Evolutionary conservation across 257 asterid genomes (phyloP), one percentile per base, ranked within the genome.

Genomic region (Sherardia arvensis): DNA sequence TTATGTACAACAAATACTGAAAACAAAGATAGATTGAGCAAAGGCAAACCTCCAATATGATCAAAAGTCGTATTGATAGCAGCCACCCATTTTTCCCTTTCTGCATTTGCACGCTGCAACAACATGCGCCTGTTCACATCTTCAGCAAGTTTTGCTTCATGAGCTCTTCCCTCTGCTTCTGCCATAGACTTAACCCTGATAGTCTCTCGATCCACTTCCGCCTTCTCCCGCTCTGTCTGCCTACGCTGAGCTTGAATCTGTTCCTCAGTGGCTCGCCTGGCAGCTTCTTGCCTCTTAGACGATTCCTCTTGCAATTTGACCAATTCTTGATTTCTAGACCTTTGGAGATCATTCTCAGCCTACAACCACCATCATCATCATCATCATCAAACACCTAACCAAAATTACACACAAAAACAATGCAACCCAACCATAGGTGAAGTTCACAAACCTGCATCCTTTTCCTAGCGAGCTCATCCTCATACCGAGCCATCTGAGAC

Each of bases 301-400:
- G 99, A 92, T 72, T 89, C 99, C 79, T 92, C 97, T 80, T 92
- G 99, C 95, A 89, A 78, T 79, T 82, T 87, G 17, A 92, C 99
- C 53, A 87, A 83, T 79, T 89, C 97, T 70, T 89, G 95, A 79
- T 92, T 92, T 71, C 99, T 78, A 66, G 83, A 72, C 69, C 97
- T 81, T 32, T 92, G 96, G 67, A 75, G 96, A 54, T 92, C 99
- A 74, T 87, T 85, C 72, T 92, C 97, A 62, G 89, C 90, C 97
- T 92, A 84, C 63, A 75, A 32, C 59, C 64, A 64, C 32, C 51
- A 43, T 0, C 51, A 43, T 3, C 51, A 15, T 14, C 64, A 64
- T 36, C 51, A 43, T 0, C 51, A 43, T 3, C 51, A 15, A 43
- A 40, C 49, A 40, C 18, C 15, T 43, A 14, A 0, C 3, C 34